Base-by-base conservation (phyloP, 2,329 filamentous ascomycete genomes). In the Drechslera avenae region DNA sequence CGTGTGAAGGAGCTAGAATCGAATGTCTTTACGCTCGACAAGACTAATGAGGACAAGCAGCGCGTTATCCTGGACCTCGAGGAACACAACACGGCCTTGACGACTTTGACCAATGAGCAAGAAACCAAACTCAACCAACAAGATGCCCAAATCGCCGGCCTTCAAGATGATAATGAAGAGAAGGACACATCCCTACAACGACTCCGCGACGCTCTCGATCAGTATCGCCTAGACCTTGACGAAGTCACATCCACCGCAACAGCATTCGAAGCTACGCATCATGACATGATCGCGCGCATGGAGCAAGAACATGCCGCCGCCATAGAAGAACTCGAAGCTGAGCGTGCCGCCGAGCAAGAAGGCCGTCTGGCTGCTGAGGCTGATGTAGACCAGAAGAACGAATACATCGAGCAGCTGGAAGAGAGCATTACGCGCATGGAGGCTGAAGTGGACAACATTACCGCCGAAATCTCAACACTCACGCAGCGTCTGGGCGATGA, bases 351-450 rank as follows among this genome's bases (percentile, higher is more conserved):
- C 7, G 74, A 78, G 60, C 64, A 57, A n/a, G 64, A 69, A 8
- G 64, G 66, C 7, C 76, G 74, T 34, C 64, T 66, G 9, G 56
- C 64, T 35, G 75, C 74, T 4, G 75, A 79, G 55, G 61, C 62
- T 13, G 69, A 75, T n/a, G 65, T 66, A 3, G 63, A 68, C 17
- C 69, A 76, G 35, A 76, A 75, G 58, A 62, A 68, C 6, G 63
- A 64, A 5, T 65, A 66, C 39, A 77, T 78, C 37, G 69, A 73
- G 10, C 64, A 69, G 13, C 65, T 79, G 9, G 73, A 78, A 50
- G 57, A 61, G 5, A 69, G 69, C 33, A 63, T 78, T 19, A 64
- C 72, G 34, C 54, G 63, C 31, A 59, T 75, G 33, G 73, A 76
- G 44, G 49, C 60, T 5, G 69, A 77, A 26, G 64, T 76, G 13